A percentile compares a stretch with the other conserved stretches of the same genome.
phyloP scores from a whole-genome alignment of 176 grass and related monocot species.

The Aechmea fasciata region DNA sequence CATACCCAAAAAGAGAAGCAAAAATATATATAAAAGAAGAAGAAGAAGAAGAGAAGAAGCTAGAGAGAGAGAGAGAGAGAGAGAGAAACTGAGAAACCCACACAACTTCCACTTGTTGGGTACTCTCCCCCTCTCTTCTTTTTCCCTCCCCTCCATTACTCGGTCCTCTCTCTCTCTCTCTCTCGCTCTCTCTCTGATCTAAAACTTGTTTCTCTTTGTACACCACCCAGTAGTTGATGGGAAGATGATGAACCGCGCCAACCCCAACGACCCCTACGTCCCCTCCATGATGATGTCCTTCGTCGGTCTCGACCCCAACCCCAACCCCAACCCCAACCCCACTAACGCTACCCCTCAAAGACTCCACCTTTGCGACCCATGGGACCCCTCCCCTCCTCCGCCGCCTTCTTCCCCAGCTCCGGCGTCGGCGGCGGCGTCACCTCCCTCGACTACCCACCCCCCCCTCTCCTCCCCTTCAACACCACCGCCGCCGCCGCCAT shows the following conservation, averaged over 20 bases:
- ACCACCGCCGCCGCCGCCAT: constrained; percentile 3
- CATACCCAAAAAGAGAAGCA: too few relatives aligned
- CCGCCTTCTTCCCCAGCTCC: constrained; percentile 27
- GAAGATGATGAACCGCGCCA: constrained; percentile 21
- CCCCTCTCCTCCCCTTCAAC: constrained; percentile 35
- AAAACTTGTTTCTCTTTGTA: not conserved
- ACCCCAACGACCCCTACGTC: constrained; percentile 4
- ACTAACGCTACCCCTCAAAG: not conserved
- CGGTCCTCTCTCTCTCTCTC: not conserved
- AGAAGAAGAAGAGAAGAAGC: not conserved
- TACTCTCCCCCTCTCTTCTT: not conserved
- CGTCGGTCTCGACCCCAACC: constrained; percentile 5
- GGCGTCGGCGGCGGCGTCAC: constrained; percentile 15
- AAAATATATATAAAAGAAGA: too few relatives aligned
- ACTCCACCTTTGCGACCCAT: constrained; percentile 12
- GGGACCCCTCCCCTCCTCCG: constrained; percentile 24
- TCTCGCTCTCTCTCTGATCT: not conserved
- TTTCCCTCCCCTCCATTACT: too few relatives aligned
- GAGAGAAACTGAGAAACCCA: not conserved
- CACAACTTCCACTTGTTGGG: not conserved
- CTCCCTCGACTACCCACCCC: constrained; percentile 30
- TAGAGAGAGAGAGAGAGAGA: not conserved
- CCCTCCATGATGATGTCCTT: constrained; percentile 5
- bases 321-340: not conserved
- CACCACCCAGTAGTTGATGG: not conserved